Evolutionary conservation across 176 grass and related monocot species (phyloP).

Genomic region (Cenchrus americanus): DNA sequence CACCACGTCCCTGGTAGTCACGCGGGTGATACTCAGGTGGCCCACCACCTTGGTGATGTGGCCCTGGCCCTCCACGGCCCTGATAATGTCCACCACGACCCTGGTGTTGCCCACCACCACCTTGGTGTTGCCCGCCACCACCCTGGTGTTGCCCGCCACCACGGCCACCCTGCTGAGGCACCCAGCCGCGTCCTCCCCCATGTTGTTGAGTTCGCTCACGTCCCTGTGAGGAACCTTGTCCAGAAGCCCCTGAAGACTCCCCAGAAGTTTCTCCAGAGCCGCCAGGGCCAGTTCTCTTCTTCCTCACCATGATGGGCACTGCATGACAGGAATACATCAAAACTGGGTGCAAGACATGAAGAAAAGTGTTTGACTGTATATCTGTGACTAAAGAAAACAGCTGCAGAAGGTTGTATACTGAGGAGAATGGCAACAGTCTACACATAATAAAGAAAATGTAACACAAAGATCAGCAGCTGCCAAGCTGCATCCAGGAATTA

Average conservation of each 20-base stretch:
- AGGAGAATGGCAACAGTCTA: background rate
- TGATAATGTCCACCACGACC: constrained; percentile 60
- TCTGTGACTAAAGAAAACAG: background rate
- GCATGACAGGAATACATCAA: constrained; percentile 27
- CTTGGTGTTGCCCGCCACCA: constrained; percentile 55
- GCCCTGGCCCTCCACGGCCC: constrained; percentile 47
- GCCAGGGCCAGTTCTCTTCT: constrained; percentile 74
- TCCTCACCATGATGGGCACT: constrained; percentile 76
- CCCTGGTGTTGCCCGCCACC: constrained; percentile 62
- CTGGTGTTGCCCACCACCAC: constrained; percentile 62
- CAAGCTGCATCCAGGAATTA: background rate
- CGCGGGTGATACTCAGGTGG: constrained; percentile 61
- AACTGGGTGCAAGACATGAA: constrained; percentile 3
- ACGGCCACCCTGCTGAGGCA: constrained; percentile 62
- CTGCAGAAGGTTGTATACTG: background rate
- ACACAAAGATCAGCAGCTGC: constrained; percentile 11
- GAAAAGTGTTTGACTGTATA: background rate
- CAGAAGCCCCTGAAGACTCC: constrained; percentile 49
- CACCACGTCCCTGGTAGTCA: constrained; percentile 68
- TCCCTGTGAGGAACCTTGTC: constrained; percentile 52
- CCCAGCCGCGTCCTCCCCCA: constrained; percentile 65
- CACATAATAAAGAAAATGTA: background rate
- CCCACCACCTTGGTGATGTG: constrained; percentile 57
- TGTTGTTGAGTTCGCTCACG: constrained; percentile 63
- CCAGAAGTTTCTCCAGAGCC: constrained; percentile 59